Evolutionary conservation across 805 yeast genomes (phyloP), one percentile per base, ranked within the genome.

Genomic region (Saturnispora dispora): DNA sequence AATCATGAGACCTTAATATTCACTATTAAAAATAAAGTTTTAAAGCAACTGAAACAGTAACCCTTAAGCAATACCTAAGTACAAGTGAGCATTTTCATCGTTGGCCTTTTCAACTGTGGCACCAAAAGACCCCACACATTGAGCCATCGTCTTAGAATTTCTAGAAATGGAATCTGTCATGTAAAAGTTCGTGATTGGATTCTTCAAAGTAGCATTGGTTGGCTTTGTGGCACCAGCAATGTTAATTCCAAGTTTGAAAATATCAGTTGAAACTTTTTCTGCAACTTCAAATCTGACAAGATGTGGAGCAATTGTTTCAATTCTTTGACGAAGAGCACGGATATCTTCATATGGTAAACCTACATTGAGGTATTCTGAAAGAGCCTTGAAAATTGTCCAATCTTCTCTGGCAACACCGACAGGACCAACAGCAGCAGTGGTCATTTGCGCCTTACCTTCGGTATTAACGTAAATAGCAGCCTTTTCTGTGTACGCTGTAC

Each of bases 381-480:
- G 75, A 2, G 95, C 96, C 70, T 90, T 80, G 59, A 88, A 67
- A 56, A 87, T 84, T 71, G 83, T 83, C 96, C 96, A 87, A 70
- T 88, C 96, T 69, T 87, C 95, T 67, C 96, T 83, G 44, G 96
- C 93, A 46, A 78, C 85, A 28, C 93, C 95, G 45, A 95, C 95
- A 7, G 93, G 83, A 55, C 83, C 85, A 28, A 87, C 82, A 41
- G 96, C 93, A 43, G 96, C 96, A 57, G 91, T 78, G 3, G 95
- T 84, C 52, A 75, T 68, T 73, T 87, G 96, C 11, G 88, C 81
- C 66, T 96, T 81, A 60, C 96, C 96, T 71, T 88, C 96, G 37
- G 95, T 88, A 71, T 87, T 87, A 57, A 87, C 90, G 67, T 79
- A 87, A 4, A 93, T 88, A 52, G 86, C 89, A 27, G 81, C 72